Percentiles rank a stretch among this genome's conserved stretches.
These are phyloP conservation scores for Lichtheimia ornata DNA, from an alignment of 371 early-diverging fungal genomes.

Conservation along the genomic window DNA sequence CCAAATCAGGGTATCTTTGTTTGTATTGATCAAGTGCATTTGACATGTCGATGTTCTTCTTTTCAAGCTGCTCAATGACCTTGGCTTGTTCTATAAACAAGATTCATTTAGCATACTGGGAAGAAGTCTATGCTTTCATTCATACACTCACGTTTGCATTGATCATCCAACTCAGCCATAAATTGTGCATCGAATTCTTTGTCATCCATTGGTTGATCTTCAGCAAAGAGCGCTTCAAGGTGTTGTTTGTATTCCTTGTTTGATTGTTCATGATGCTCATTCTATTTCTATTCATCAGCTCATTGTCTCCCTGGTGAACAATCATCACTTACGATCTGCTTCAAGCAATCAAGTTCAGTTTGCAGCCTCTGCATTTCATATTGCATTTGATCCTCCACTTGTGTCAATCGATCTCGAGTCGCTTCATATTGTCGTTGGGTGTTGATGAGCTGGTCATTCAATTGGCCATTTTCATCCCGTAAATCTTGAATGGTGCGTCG, in stretches of 20 bases:
- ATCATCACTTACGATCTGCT: background rate
- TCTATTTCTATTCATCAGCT: background rate
- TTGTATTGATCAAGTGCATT: background rate
- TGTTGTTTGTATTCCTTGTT: no score
- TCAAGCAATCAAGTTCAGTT: background rate
- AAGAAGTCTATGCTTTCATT: background rate
- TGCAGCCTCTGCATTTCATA: background rate
- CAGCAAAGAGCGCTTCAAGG: no score
- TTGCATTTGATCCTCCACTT: background rate
- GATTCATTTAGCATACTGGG: background rate
- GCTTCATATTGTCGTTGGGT: background rate
- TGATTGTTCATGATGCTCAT: no score
- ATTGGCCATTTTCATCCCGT: slow-evolving; percentile 7
- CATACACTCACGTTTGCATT: background rate
- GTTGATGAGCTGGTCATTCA: background rate
- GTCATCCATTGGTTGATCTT: background rate
- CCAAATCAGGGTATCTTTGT: background rate
- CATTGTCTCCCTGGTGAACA: slow-evolving; percentile 4
- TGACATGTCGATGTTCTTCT: background rate
- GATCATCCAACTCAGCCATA: background rate
- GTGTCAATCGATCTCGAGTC: background rate
- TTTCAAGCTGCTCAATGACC: slow-evolving; percentile 1
- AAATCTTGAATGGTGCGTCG: slow-evolving; percentile 9
- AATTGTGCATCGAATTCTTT: background rate
- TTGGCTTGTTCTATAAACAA: background rate